Percentiles rank a stretch among this genome's conserved stretches.
phyloP scores from a whole-genome alignment of 1,284 basidiomycete species.

The Puccinia brachypodii region DNA sequence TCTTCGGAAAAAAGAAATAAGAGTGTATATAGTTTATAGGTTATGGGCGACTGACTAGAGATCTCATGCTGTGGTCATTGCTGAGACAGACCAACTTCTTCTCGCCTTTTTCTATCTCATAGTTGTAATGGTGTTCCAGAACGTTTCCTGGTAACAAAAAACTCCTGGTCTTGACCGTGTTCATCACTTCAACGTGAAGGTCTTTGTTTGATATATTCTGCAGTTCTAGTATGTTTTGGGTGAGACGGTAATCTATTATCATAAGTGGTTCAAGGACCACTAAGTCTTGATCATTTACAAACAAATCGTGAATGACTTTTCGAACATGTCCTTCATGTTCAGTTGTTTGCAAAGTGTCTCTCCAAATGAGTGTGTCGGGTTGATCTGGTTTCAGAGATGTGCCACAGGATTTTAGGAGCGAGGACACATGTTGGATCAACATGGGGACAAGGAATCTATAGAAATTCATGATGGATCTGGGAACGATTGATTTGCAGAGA shows the following conservation, averaged over 20 bases:
- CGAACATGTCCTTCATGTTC: neutral
- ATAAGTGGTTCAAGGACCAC: neutral
- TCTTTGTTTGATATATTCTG: neutral
- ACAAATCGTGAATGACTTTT: neutral
- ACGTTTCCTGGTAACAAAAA: neutral
- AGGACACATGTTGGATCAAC: no score
- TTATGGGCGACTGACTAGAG: no score
- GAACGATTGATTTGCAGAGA: no score
- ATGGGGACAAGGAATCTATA: no score
- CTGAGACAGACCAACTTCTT: neutral
- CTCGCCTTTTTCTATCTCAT: neutral
- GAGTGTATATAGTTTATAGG: neutral
- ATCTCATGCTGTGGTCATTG: neutral
- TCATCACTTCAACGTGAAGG: neutral
- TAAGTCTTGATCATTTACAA: neutral
- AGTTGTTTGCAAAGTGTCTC: neutral
- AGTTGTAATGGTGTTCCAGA: neutral
- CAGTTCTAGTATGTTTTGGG: neutral
- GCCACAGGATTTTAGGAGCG: no score
- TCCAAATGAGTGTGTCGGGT: neutral
- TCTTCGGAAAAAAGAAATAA: neutral
- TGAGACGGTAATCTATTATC: neutral
- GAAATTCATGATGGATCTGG: no score
- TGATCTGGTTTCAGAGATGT: no score
- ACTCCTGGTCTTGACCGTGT: neutral